Evolutionary conservation across 805 yeast species (phyloP), one percentile per base, ranked within the genome.

Genomic region (Scheffersomyces coipomensis): DNA sequence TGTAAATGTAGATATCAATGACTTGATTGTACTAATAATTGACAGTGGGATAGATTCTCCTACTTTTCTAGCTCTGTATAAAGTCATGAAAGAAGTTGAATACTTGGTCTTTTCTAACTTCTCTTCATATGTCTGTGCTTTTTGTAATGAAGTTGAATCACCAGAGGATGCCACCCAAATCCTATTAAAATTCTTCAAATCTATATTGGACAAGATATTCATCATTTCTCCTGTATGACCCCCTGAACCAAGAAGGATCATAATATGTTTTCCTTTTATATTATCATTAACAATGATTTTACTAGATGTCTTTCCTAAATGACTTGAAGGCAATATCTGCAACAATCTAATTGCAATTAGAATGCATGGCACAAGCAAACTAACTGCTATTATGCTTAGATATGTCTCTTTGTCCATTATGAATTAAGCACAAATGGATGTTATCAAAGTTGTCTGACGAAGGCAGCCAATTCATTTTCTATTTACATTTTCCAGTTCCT

Each of bases 171-270:
- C 59, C 12, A 68, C 62, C 73, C 73, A 69, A 4, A 65, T 64
- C 38, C 71, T 47, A 5, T 54, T 37, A 19, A 66, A 48, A 11
- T 33, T 34, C 2, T 38, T 22, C n/a, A 61, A 39, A 17, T 66
- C 53, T 33, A 75, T 62, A 27, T 68, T 68, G 4, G 55, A 44
- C 8, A 88, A 56, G 13, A 91, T 67, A 19, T 90, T 67, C n/a
- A 90, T 58, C 95, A 91, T 88, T 59, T 91, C 97, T 1, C 97
- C 97, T 0, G 97, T 89, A 53, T 89, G 98, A 2, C 97, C 98
- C 1, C 99, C 99, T 0, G 97, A 88, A 0, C 98, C 98, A 9
- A 91, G 63, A n/a, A 88, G 71, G 0, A 85, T 66, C 75, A 85
- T 73, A 18, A 78, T 42, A 31, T 60, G 61, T 3, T 5, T 7